These are phyloP conservation scores for Scedosporium dehoogii DNA, from an alignment of 2,329 filamentous ascomycete genomes.

Conservation along the genomic window DNA sequence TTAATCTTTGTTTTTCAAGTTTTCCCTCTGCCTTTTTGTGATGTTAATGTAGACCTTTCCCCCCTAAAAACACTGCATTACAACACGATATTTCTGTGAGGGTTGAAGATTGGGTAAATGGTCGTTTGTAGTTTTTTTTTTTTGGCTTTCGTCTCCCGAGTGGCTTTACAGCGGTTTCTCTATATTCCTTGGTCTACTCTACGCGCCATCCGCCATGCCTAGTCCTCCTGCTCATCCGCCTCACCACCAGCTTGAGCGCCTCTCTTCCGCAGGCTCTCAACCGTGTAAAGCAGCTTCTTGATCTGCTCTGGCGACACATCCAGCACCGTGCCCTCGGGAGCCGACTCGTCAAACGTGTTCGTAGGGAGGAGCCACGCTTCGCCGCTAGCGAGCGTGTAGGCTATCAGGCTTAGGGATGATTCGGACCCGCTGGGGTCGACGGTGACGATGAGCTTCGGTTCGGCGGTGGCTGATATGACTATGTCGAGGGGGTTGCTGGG, in stretches of 20 bases:
- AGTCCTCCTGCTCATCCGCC: conserved; percentile 16
- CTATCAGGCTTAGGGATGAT: conserved; percentile 10
- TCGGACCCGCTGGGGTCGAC: conserved; percentile 25
- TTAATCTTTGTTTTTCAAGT: not conserved
- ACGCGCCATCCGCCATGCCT: not conserved
- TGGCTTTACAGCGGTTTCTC: too few relatives aligned
- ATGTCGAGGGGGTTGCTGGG: conserved; percentile 57
- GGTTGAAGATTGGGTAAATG: too few relatives aligned
- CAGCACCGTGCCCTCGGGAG: conserved; percentile 16
- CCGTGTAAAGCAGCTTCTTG: conserved; percentile 32
- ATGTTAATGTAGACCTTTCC: not conserved
- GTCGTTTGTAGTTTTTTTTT: too few relatives aligned
- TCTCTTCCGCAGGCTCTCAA: conserved; percentile 38
- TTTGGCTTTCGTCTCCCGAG: too few relatives aligned
- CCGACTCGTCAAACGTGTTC: conserved; percentile 10
- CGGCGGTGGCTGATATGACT: conserved; percentile 16
- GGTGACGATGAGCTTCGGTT: conserved; percentile 25
- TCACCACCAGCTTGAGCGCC: conserved; percentile 13
- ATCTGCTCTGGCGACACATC: conserved; percentile 28
- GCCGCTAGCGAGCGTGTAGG: conserved; percentile 7
- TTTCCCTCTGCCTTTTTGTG: not conserved
- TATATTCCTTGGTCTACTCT: not conserved
- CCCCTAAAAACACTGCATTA: not conserved
- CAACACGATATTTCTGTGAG: not conserved
- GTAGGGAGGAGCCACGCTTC: not conserved